Evolutionary conservation across 805 yeast genomes (phyloP), one percentile per base, ranked within the genome.

Genomic region (Candida stauntonica): DNA sequence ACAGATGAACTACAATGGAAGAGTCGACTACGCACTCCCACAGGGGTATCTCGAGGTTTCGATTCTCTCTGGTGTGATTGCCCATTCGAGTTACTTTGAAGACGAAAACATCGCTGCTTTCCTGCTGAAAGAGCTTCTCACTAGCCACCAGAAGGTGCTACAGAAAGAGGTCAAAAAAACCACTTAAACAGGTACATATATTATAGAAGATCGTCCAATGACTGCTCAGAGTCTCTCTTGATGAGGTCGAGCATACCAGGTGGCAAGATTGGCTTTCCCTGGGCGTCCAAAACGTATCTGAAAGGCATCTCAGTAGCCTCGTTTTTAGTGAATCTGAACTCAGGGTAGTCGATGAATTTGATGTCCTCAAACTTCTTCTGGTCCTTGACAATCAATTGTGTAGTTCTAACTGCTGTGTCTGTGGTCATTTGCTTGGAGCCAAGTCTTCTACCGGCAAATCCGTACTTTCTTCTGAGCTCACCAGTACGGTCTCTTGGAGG

Each of bases 231-330:
- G 54, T 91, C 99, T 47, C 75, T 75, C 56, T 81, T 80, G 54
- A 91, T 91, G 58, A 91, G 71, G 23, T 81, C 81, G 40, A 86
- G 65, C 98, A 91, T 91, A 0, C 98, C 98, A 39, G 75, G 73
- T 1, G 99, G 99, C 55, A 91, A 68, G 9, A 93, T 84, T 1
- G 99, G 98, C 44, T 75, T 72, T 4, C 76, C 77, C 1, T 71
- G 50, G 0, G 54, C 59, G 50, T 84, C 85, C 42, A 80, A 63
- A 14, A 91, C 82, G 54, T 91, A 91, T 57, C 99, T 73, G 66
- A 91, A 91, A 3, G 99, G 99, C 99, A 91, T 91, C 58, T 91
- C 97, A 0, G 96, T 88, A 3, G 95, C 85, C 62, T 93, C 99
- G 55, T 85, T 77, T 58, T 81, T 82, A 62, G 70, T 81, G 66